Percentiles rank a stretch among this genome's conserved stretches.
These are phyloP conservation scores for Calonectria henricotiae DNA, from an alignment of 2,329 filamentous ascomycete species.

Conservation along the genomic window DNA sequence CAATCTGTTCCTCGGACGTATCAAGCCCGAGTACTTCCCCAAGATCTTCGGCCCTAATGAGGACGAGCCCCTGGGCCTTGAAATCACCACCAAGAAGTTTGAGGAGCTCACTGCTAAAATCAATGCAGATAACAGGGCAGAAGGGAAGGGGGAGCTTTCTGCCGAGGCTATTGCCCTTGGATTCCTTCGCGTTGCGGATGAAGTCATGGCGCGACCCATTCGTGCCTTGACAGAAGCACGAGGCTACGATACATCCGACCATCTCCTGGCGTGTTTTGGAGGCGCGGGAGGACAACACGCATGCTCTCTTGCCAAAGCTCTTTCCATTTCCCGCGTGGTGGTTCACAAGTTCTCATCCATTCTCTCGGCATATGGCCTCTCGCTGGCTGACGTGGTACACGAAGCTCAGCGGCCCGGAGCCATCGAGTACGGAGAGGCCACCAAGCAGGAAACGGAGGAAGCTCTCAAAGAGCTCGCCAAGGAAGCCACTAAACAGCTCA, in stretches of 20 bases:
- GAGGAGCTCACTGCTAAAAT: conserved; percentile 61
- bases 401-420: conserved; percentile 57
- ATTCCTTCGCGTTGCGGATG: conserved; percentile 59
- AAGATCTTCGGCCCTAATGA: conserved; percentile 82
- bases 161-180: conserved; percentile 58
- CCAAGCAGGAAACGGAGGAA: conserved; percentile 33
- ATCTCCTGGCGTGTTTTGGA: conserved; percentile 57
- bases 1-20: conserved; percentile 78
- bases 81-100: conserved; percentile 61
- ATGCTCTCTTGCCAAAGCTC: conserved; percentile 59
- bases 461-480: conserved; percentile 41
- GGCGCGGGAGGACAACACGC: conserved; percentile 62
- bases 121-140: conserved; percentile 57
- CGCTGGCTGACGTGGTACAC: conserved; percentile 62
- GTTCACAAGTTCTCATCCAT: conserved; percentile 64
- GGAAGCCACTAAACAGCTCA: conserved; percentile 35
- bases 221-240: conserved; percentile 58
- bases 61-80: conserved; percentile 67
- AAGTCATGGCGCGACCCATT: conserved; percentile 58
- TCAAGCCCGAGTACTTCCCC: conserved; percentile 77
- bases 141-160: conserved; percentile 52
- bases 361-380: conserved; percentile 63
- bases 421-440: conserved; percentile 49
- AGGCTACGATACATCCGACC: conserved; percentile 57
- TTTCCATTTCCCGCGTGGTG: conserved; percentile 60